Base-by-base conservation (phyloP, 768 basidiomycete genomes). In the Mycena albidolilacea region DNA sequence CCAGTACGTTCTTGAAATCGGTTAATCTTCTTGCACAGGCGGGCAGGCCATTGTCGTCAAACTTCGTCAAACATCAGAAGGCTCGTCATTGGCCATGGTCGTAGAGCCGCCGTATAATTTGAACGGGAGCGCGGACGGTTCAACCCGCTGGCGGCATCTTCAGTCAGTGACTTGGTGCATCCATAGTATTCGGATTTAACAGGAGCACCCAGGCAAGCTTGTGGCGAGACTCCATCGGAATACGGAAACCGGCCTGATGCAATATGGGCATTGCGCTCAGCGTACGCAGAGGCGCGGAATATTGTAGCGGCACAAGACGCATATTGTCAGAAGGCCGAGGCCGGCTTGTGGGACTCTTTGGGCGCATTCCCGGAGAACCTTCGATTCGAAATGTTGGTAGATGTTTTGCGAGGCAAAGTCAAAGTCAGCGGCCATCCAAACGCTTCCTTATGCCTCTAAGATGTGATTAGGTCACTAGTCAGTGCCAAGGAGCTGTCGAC, bases 1-100 rank as follows among this genome's bases (percentile, higher is more conserved):
- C 35, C 19, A 5, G 15, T 37, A 14, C 6, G 7, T 12, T 15
- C 65, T 35, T 65, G 15, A 54, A 37, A 48, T 30, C 30, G 23
- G 19, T 59, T 48, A 35, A 59, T 44, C 17, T 75, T 43, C 39
- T 61, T 61, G 21, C 3, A 1, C 10, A 95, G 96, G 93, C 62
- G 96, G 96, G 6, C 95, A 97, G 79, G 94, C 96, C 0, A 96
- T 95, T 78, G 87, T 95, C 78, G 87, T 97, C 77, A 98, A 98
- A 80, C 85, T 95, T 35, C 90, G 97, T 21, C 90, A 89, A 78
- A 95, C 95, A 2, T 80, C 85, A 48, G 93, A 95, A 73, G 89
- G 91, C 30, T 93, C 95, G 0, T 88, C 95, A 1, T 87, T 89
- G 5, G 93, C 94, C 8, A 95, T 96, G 93, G 79, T 96, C 12